Evolutionary conservation across 2,329 filamentous ascomycete genomes (phyloP).

Genomic region (Diaporthe eres): DNA sequence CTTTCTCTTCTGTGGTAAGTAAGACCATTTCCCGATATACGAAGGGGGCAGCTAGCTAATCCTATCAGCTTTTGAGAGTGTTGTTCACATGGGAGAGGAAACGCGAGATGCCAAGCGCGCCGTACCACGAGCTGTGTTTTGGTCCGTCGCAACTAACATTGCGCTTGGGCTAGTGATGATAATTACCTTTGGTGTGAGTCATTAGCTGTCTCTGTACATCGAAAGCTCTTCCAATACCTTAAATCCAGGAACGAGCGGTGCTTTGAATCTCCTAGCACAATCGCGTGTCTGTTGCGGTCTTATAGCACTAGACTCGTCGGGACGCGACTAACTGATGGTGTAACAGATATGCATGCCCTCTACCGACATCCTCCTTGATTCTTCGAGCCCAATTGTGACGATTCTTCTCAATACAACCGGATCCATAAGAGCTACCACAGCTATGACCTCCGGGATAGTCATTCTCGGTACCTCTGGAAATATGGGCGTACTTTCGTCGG

Average conservation of each 20-base stretch:
- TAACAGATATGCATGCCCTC: constrained; percentile 54
- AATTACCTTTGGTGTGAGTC: constrained; percentile 55
- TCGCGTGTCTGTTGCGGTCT: too few relatives aligned
- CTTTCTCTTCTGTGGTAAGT: constrained; percentile 51
- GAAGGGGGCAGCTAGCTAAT: background rate
- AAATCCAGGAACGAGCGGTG: too few relatives aligned
- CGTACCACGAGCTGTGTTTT: constrained; percentile 61
- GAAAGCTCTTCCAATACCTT: background rate
- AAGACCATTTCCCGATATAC: background rate
- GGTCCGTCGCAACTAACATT: constrained; percentile 58
- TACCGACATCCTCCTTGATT: constrained; percentile 49
- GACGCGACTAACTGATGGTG: background rate
- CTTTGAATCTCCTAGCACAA: too few relatives aligned
- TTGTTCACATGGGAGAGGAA: constrained; percentile 64
- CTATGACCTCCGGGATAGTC: constrained; percentile 55
- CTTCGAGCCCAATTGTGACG: constrained; percentile 57
- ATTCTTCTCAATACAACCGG: constrained; percentile 57
- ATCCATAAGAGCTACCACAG: constrained; percentile 56
- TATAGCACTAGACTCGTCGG: background rate
- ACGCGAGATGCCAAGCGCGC: constrained; percentile 60
- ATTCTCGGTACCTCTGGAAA: constrained; percentile 56
- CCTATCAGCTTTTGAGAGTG: constrained; percentile 59
- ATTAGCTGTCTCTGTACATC: background rate
- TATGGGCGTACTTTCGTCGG: constrained; percentile 60
- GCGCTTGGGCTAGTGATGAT: constrained; percentile 57